Evolutionary conservation across 345 rosid species (phyloP), one percentile per base, ranked within the genome.

Genomic region (Euphorbia peplus): DNA sequence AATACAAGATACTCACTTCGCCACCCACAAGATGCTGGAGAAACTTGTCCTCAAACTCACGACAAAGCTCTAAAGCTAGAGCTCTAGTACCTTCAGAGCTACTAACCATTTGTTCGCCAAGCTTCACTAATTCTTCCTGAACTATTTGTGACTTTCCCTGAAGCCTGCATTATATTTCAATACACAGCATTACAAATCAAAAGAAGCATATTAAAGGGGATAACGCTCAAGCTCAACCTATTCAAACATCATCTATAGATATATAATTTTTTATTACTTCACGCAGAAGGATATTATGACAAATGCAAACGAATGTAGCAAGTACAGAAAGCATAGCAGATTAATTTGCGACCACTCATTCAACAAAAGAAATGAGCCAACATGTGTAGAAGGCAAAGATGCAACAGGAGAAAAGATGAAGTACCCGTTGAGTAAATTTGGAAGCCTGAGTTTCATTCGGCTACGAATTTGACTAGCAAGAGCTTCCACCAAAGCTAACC

Each of bases 41-140:
- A 86, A 95, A 95, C 76, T 86, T 92, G 75, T 95, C 99, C 76
- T 95, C 98, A 84, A 90, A 95, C 76, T 95, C 98, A 70, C 99
- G 98, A 70, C 99, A 95, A 44, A 95, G 88, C 88, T 92, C 96
- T 92, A 95, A 85, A 60, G 98, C 99, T 56, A 95, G 70, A 70
- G 98, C 98, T 83, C 88, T 84, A 39, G 99, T 92, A 66, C 99
- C 98, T 86, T 95, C 99, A 60, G 92, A 73, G 80, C 90, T 87
- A 70, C 66, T 74, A 73, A 90, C 89, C 88, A 92, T 84, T 72
- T 85, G 90, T 74, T 84, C 97, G 70, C 99, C 99, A 78, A 95
- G 88, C 84, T 90, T 86, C 14, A 83, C 78, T 75, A 92, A 72
- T 79, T 95, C 98, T 73, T 95, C 88, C 83, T 87, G 96, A 78